phyloP scores from a whole-genome alignment of 164 flowering plant species.

The Nymphaea thermarum region DNA sequence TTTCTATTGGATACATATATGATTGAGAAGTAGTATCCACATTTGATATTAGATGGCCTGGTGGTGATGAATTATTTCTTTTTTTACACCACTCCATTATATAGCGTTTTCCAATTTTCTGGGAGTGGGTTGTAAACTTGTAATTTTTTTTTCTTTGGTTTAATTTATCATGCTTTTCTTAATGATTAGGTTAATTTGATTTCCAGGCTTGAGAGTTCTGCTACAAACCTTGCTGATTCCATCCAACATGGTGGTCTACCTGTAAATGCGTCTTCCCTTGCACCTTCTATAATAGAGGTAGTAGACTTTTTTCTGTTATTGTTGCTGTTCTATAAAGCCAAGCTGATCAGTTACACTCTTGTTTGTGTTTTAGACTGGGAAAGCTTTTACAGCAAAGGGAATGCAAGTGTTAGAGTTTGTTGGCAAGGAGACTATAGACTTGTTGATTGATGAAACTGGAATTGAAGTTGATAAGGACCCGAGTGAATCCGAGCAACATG shows the following conservation, averaged over 20 bases:
- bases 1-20: no score
- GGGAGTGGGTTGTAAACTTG: no score
- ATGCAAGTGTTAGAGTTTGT: conserved; percentile 84
- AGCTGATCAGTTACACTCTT: conserved; percentile 6
- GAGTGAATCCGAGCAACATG: conserved; percentile 19
- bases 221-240: conserved; percentile 59
- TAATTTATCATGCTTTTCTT: no score
- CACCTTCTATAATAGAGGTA: conserved; percentile 84
- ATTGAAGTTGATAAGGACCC: conserved; percentile 57
- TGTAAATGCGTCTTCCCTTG: conserved; percentile 43
- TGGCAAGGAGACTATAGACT: conserved; percentile 94
- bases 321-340: neutral
- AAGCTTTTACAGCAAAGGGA: conserved; percentile 83
- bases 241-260: conserved; percentile 58
- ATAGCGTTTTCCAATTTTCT: no score
- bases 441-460: conserved; percentile 78
- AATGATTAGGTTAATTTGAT: neutral
- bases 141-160: no score
- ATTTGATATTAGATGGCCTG: no score
- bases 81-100: no score
- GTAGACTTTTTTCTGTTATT: conserved; percentile 1
- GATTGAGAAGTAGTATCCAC: no score
- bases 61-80: no score
- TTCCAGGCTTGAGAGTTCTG: conserved; percentile 77
- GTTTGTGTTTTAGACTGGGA: conserved; percentile 57